Base-by-base conservation (phyloP, 352 stramenopile species). In the Globisporangium solare region DNA sequence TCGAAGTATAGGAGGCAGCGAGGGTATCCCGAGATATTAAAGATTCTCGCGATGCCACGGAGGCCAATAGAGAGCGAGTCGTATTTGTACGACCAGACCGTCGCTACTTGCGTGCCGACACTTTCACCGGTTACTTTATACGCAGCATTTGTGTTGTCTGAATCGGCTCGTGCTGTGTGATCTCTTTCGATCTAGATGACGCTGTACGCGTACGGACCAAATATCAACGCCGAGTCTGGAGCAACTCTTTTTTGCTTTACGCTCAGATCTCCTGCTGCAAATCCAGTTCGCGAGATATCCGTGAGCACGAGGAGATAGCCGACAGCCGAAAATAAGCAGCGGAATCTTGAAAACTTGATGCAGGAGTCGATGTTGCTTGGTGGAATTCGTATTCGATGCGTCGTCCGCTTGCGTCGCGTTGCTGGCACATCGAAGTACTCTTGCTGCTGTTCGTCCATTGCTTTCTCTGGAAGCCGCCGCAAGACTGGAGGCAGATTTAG, bases 271-370 rank as follows among this genome's bases (percentile, higher is more conserved):
- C 14, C 31, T 5, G 73, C 53, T 1, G 69, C 69, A 17, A 81
- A 58, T 2, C 76, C 74, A 0, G 71, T 78, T 11, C 76, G 71
- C n/a, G 72, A 71, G 18, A 87, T 78, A 21, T 87, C 74, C 2
- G 71, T 73, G 21, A 70, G 15, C 4, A 73, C 59, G 6, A 86
- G 65, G 8, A 68, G 35, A 13, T 80, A 27, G 4, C 62, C 58
- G 4, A 81, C 21, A 2, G 74, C 2, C 0, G 67, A 71, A 47
- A 82, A 51, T 13, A 81, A 0, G n/a, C 52, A 72, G 17, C 71
- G 63, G 8, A 62, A 37, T 27, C 58, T 63, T 3, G 65, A 71
- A 31, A 78, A 66, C 11, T 20, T 32, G 24, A 80, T 67, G 41
- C n/a, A 64, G 0, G 47, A 37, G 20, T 61, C 51, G 8, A 80